These are phyloP conservation scores for Colletotrichum sp. DNA, from an alignment of 2,329 filamentous ascomycete genomes.

Conservation along the genomic window DNA sequence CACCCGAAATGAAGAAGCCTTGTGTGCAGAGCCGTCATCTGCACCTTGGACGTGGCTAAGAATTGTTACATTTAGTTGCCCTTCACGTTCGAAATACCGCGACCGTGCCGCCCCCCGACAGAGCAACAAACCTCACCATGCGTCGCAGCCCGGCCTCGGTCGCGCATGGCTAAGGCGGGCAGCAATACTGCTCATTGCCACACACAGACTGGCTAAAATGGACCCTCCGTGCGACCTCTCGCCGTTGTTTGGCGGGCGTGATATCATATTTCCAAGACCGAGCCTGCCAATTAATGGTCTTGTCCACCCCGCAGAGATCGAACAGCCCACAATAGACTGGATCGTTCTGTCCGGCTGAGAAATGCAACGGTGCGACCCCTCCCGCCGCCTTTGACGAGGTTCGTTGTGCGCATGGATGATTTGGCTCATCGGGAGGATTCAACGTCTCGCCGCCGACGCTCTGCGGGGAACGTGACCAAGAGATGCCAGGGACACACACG, in stretches of 20 bases:
- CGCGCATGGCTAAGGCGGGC: background rate
- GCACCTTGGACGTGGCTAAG: constrained; percentile 6
- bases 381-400: background rate
- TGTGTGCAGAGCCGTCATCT: constrained; percentile 1
- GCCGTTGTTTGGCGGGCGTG: background rate
- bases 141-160: background rate
- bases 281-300: constrained; percentile 5
- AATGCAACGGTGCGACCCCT: constrained; percentile 2
- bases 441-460: constrained; percentile 15
- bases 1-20: background rate
- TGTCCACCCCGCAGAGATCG: background rate
- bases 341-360: background rate
- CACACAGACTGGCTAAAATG: background rate
- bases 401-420: constrained; percentile 15
- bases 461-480: background rate
- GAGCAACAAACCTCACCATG: background rate
- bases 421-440: constrained; percentile 22
- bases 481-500: background rate
- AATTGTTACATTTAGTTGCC: constrained; percentile 2
- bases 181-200: background rate
- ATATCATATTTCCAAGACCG: background rate
- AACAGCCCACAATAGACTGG: background rate
- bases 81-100: background rate
- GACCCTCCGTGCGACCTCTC: background rate
- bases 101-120: constrained; percentile 6